phyloP scores from a whole-genome alignment of 768 basidiomycete genomes.

The Leucocoprinus leucothites region DNA sequence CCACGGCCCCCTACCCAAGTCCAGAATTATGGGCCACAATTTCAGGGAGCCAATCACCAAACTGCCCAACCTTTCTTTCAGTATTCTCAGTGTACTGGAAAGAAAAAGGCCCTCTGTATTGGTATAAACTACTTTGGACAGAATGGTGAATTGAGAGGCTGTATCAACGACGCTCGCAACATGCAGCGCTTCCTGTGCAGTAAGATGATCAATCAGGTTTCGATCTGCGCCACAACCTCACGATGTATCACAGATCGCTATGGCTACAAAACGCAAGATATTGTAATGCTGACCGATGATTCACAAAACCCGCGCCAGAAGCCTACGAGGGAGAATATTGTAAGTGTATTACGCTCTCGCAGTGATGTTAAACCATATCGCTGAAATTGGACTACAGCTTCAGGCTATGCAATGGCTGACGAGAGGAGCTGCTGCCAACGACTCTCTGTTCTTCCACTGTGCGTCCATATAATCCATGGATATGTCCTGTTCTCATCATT shows the following conservation, averaged over 20 bases:
- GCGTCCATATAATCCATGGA: conserved; percentile 17
- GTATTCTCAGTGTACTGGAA: conserved; percentile 87
- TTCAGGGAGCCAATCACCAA: conserved; percentile 41
- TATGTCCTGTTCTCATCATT: background rate
- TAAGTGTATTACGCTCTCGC: conserved; percentile 27
- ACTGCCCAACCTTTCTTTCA: conserved; percentile 68
- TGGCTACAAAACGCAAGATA: conserved; percentile 73
- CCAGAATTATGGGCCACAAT: conserved; percentile 64
- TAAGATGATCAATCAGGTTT: conserved; percentile 29
- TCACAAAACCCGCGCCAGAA: conserved; percentile 51
- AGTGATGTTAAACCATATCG: background rate
- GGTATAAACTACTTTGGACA: conserved; percentile 87
- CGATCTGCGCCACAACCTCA: background rate
- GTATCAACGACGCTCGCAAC: conserved; percentile 89
- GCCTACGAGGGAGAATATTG: conserved; percentile 83
- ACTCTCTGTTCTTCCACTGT: conserved; percentile 92
- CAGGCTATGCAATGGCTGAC: conserved; percentile 94
- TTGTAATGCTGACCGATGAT: conserved; percentile 85
- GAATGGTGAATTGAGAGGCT: conserved; percentile 68
- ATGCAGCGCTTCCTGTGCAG: conserved; percentile 73
- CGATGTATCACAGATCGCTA: conserved; percentile 40
- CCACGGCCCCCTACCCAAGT: conserved; percentile 50
- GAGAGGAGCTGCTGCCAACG: conserved; percentile 69
- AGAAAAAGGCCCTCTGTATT: conserved; percentile 86
- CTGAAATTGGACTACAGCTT: conserved; percentile 36